Percentiles rank a stretch among this genome's conserved stretches.
Evolutionary conservation across 768 basidiomycete genomes (phyloP).

Genomic region (Calocybe cyanea): DNA sequence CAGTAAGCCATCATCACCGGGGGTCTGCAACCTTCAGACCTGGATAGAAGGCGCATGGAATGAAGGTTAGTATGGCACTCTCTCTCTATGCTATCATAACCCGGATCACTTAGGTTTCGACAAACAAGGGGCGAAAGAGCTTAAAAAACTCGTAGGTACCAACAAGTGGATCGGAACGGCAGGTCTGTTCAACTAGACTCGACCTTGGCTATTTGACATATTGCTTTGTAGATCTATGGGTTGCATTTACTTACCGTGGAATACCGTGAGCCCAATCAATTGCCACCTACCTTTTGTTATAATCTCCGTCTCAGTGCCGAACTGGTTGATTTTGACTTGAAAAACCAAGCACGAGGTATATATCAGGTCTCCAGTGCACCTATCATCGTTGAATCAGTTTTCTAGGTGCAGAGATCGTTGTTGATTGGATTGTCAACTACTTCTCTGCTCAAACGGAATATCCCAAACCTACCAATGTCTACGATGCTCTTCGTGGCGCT

Average conservation of each 20-base stretch:
- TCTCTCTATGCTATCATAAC: not conserved
- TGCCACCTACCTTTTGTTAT: not conserved
- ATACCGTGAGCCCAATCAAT: constrained; percentile 63
- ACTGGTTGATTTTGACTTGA: constrained; percentile 64
- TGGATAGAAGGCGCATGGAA: constrained; percentile 86
- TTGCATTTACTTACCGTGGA: constrained; percentile 72
- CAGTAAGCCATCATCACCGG: constrained; percentile 53
- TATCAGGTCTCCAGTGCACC: not conserved
- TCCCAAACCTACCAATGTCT: constrained; percentile 32
- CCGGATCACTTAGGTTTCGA: constrained; percentile 56
- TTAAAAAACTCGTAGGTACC: constrained; percentile 54
- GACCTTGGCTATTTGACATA: not conserved
- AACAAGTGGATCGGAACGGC: constrained; percentile 79
- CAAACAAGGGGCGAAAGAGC: constrained; percentile 55
- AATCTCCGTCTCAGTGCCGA: constrained; percentile 36
- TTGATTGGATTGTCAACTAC: constrained; percentile 74
- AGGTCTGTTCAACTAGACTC: constrained; percentile 38
- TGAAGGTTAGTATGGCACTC: constrained; percentile 30
- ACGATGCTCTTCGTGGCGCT: constrained; percentile 49
- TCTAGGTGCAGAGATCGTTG: constrained; percentile 44
- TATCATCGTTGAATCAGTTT: not conserved
- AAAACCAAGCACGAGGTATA: constrained; percentile 40
- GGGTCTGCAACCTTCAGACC: constrained; percentile 68
- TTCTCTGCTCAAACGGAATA: constrained; percentile 39
- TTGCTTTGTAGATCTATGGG: constrained; percentile 58